Evolutionary conservation across 805 yeast genomes (phyloP).

Genomic region (Vanderwaltozyma polyspora): DNA sequence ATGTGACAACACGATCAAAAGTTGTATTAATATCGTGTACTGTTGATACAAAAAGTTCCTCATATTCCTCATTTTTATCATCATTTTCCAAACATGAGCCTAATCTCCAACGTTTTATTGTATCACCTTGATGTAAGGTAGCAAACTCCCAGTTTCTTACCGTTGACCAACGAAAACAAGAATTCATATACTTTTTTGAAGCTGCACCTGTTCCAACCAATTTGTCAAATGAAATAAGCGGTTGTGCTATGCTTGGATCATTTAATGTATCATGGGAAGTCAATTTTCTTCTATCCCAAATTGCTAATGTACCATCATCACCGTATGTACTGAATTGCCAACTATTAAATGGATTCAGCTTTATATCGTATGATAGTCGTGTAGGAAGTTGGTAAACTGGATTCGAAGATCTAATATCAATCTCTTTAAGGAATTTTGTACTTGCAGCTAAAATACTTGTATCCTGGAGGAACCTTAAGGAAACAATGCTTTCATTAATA

Average conservation of each 20-base stretch:
- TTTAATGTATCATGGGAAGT: conserved; percentile 18
- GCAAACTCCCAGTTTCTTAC: conserved; percentile 61
- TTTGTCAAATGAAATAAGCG: conserved; percentile 49
- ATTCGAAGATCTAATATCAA: conserved; percentile 55
- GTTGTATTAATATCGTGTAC: conserved; percentile 69
- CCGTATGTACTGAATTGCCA: conserved; percentile 62
- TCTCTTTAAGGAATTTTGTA: conserved; percentile 64
- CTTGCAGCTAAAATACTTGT: conserved; percentile 60
- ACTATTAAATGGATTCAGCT: conserved; percentile 56
- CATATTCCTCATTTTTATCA: conserved; percentile 27
- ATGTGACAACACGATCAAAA: conserved; percentile 72
- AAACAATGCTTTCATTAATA: conserved; percentile 63
- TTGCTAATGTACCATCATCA: conserved; percentile 74
- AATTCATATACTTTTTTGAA: conserved; percentile 44
- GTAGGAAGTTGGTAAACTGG: conserved; percentile 70
- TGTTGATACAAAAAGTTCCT: conserved; percentile 59
- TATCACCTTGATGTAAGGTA: conserved; percentile 66
- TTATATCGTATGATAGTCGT: conserved; percentile 55
- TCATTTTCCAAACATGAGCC: conserved; percentile 38
- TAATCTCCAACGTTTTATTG: conserved; percentile 70
- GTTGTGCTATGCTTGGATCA: conserved; percentile 35
- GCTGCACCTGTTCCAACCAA: conserved; percentile 46
- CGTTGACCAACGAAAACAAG: conserved; percentile 62
- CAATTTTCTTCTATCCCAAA: conserved; percentile 70
- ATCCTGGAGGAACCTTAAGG: conserved; percentile 55